Evolutionary conservation across 176 grass and related monocot genomes (phyloP), one percentile per base, ranked within the genome.

Genomic region (Triticum dicoccoides): DNA sequence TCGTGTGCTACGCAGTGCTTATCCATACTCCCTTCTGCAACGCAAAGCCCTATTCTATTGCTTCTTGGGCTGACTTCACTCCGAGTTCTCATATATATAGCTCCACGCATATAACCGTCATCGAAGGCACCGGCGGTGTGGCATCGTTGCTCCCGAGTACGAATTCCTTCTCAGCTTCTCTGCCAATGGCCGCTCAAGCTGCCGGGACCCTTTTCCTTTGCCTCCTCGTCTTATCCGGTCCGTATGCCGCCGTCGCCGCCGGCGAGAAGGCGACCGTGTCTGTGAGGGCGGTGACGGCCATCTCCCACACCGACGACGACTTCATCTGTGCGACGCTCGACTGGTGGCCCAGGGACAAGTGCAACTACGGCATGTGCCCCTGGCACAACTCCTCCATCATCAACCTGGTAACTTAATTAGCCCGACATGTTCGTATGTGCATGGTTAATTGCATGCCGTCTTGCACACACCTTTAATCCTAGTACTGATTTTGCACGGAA

Each of bases 311-410:
- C 1, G 86, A 94, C 61, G 86, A 77, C 4, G 88, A 89, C 76
- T 87, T 89, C 54, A 74, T 91, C 68, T 94, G 92, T 45, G 89
- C 86, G 35, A 91, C 89, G 30, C 52, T 91, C 14, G 92, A 94
- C 85, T 94, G 92, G 92, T 94, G 89, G 92, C 92, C 92, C 9
- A 88, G 27, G 45, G 92, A 94, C 25, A 91, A 94, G 80, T 94
- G 92, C 58, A 61, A 94, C 69, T 91, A 89, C 34, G 86, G 79
- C 39, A 80, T 85, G 73, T 94, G 92, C 51, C 80, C 86, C 32
- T 91, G 89, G 86, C 42, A 85, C 21, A 70, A 81, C 49, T 62
- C 92, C 49, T 94, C 92, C 77, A 94, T 94, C 61, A 35, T 89
- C 21, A 91, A 94, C 79, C 82, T 94, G 89, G 92, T 94, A 82